A percentile compares a stretch with the other conserved stretches of the same genome.
Evolutionary conservation across 2,329 filamentous ascomycete genomes (phyloP).

Genomic region (Clonostachys rhizophaga): DNA sequence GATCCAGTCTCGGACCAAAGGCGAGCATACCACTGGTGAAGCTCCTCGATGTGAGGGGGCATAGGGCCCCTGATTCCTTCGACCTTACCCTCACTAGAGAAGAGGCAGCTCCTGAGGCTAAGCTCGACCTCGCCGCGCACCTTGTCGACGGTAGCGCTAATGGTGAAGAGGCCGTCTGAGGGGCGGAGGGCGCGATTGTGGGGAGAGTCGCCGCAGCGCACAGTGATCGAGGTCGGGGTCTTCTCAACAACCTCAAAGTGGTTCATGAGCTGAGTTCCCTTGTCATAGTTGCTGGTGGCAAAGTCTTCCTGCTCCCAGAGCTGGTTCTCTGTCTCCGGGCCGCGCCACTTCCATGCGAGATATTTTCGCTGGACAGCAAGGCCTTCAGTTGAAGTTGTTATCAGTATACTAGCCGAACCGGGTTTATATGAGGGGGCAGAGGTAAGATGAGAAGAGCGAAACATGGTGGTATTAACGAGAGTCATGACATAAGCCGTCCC

Average conservation of each 20-base stretch:
- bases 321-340: conserved; percentile 49
- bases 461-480: too few species aligned
- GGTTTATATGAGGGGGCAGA: background rate
- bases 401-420: background rate
- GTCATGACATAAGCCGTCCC: too few species aligned
- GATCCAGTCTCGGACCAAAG: conserved; percentile 31
- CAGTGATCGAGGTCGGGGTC: conserved; percentile 51
- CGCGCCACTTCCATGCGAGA: conserved; percentile 54
- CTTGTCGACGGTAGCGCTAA: conserved; percentile 55
- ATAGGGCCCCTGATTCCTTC: conserved; percentile 23
- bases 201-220: conserved; percentile 64
- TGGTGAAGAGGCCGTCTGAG: conserved; percentile 64
- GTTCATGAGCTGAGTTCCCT: conserved; percentile 61
- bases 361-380: conserved; percentile 54
- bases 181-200: conserved; percentile 48
- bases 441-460: too few species aligned
- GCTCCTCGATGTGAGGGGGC: conserved; percentile 16
- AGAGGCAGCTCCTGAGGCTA: conserved; percentile 59
- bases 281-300: conserved; percentile 49
- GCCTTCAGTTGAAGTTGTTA: conserved; percentile 24
- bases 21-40: conserved; percentile 34
- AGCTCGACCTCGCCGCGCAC: conserved; percentile 57
- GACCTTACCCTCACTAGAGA: conserved; percentile 34
- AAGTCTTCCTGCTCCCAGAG: conserved; percentile 58
- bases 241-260: conserved; percentile 70